phyloP scores from a whole-genome alignment of 2,329 filamentous ascomycete genomes.

The Anisogramma anomala region DNA sequence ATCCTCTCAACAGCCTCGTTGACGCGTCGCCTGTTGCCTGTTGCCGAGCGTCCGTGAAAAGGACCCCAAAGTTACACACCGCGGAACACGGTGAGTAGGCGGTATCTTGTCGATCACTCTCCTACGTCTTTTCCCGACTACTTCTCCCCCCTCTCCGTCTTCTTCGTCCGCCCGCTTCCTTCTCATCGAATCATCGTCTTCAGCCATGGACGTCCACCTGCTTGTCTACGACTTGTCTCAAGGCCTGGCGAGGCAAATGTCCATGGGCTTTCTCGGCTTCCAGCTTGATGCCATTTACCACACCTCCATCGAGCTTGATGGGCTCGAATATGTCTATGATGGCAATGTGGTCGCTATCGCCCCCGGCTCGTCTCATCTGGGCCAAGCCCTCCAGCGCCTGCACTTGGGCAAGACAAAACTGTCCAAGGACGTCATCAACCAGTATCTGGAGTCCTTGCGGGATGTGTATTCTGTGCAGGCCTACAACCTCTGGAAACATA shows the following conservation, averaged over 20 bases:
- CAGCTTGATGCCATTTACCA: conserved; percentile 89
- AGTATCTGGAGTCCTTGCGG: conserved; percentile 77
- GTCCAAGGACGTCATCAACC: conserved; percentile 68
- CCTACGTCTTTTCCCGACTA: not conserved
- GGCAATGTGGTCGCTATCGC: conserved; percentile 71
- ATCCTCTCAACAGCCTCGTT: conserved; percentile 5
- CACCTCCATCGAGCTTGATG: conserved; percentile 74
- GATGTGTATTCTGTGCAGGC: conserved; percentile 72
- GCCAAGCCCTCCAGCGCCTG: conserved; percentile 65
- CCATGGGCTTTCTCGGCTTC: conserved; percentile 40
- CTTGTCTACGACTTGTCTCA: conserved; percentile 68
- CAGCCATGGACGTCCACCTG: conserved; percentile 61
- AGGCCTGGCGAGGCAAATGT: conserved; percentile 45
- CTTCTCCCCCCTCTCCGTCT: not conserved
- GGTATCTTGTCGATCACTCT: not conserved
- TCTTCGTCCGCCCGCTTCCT: not conserved
- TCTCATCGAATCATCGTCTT: not conserved
- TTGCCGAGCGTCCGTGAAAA: not conserved
- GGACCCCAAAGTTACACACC: not conserved
- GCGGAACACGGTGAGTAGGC: no score
- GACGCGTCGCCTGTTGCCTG: conserved; percentile 11
- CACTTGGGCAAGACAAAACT: conserved; percentile 66
- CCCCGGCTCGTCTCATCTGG: conserved; percentile 78
- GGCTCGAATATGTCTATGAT: conserved; percentile 85
- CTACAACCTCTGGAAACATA: conserved; percentile 82